Evolutionary conservation across 495 filamentous ascomycete genomes (phyloP).

Genomic region (Penicillium subrubescens): DNA sequence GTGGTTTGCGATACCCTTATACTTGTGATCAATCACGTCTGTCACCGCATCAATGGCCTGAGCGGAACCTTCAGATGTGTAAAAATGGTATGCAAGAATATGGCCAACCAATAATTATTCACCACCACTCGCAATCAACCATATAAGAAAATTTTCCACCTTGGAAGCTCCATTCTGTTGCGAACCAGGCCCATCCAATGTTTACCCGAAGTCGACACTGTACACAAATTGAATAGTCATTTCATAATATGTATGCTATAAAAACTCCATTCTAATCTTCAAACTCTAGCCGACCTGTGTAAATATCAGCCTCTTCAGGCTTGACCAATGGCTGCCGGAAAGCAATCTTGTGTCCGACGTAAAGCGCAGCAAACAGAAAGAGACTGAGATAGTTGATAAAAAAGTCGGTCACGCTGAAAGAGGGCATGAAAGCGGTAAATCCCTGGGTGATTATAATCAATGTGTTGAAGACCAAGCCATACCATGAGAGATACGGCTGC

Average conservation of each 20-base stretch:
- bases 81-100: no score
- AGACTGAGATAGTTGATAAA: constrained; percentile 56
- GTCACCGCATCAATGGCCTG: no score
- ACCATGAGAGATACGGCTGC: constrained; percentile 54
- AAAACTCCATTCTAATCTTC: not conserved
- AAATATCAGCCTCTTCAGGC: constrained; percentile 34
- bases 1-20: no score
- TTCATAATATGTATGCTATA: not conserved
- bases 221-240: not conserved
- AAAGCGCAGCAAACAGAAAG: constrained; percentile 53
- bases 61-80: no score
- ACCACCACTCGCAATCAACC: no score
- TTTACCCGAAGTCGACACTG: no score
- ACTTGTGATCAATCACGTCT: no score
- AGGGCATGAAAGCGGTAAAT: constrained; percentile 60
- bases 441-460: constrained; percentile 63
- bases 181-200: no score
- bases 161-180: no score
- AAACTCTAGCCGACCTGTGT: constrained; percentile 28
- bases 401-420: constrained; percentile 52
- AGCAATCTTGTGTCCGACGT: constrained; percentile 50
- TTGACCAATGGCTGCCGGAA: constrained; percentile 32
- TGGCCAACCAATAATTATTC: no score
- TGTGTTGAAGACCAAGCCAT: constrained; percentile 57
- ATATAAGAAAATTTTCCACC: no score